phyloP scores from a whole-genome alignment of 2,329 filamentous ascomycete species.

The Xylariales sp. region DNA sequence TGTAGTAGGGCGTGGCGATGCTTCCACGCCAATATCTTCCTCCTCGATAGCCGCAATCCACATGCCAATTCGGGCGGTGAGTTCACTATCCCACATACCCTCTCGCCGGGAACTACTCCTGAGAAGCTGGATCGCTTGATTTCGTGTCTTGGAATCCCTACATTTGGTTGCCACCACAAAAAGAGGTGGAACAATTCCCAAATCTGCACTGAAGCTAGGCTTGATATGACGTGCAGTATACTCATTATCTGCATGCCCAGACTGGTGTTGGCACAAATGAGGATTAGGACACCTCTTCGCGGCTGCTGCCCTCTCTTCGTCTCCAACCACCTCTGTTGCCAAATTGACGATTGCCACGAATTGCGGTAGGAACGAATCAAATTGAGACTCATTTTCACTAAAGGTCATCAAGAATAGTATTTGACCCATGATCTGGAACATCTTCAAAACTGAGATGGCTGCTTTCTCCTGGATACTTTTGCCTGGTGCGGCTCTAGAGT shows the following conservation, averaged over 20 bases:
- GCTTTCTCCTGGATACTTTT: constrained; percentile 53
- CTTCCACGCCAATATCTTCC: constrained; percentile 29
- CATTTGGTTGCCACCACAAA: constrained; percentile 65
- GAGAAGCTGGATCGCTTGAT: constrained; percentile 58
- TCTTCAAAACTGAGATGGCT: constrained; percentile 57
- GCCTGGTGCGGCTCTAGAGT: constrained; percentile 41
- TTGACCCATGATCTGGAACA: constrained; percentile 55
- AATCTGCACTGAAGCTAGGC: constrained; percentile 58
- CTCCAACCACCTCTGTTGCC: constrained; percentile 54
- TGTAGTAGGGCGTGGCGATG: constrained; percentile 22
- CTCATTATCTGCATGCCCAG: constrained; percentile 31
- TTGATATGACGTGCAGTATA: constrained; percentile 49
- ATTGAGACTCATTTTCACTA: constrained; percentile 52
- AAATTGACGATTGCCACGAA: constrained; percentile 54
- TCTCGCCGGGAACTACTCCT: constrained; percentile 57
- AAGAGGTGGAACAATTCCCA: constrained; percentile 60
- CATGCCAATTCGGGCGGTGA: constrained; percentile 49
- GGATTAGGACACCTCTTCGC: constrained; percentile 40
- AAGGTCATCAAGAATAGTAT: constrained; percentile 59
- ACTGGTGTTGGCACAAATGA: constrained; percentile 37
- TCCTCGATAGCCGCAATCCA: constrained; percentile 55
- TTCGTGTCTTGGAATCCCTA: constrained; percentile 50
- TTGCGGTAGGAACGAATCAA: constrained; percentile 47
- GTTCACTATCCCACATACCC: constrained; percentile 65
- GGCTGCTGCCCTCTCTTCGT: constrained; percentile 49